Conservation (phyloP, 2,329 filamentous ascomycete genomes). For the Microcyclospora tardicrescens region DNA sequence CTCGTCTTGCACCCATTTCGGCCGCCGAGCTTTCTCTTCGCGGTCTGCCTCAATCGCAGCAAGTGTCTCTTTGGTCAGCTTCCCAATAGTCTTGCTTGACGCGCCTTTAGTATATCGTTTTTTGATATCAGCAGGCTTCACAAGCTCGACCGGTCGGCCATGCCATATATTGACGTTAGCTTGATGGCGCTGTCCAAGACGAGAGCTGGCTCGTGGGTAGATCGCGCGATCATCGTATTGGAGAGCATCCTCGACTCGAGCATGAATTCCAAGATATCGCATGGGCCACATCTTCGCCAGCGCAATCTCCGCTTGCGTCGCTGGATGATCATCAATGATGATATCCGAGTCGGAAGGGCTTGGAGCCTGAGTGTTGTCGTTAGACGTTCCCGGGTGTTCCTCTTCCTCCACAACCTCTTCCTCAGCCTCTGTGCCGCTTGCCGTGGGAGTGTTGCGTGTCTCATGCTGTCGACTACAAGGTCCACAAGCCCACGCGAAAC, state of each 20-base stretch:
- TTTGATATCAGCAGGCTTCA: slow-evolving; percentile 77
- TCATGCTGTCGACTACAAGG: slow-evolving; percentile 87
- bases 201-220: slow-evolving; percentile 87
- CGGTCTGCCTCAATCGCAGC: slow-evolving; percentile 74
- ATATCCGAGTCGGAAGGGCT: slow-evolving; percentile 33
- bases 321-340: slow-evolving; percentile 46
- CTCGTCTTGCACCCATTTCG: slow-evolving; percentile 89
- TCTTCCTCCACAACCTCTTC: slow-evolving; percentile 55
- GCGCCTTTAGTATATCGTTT: slow-evolving; percentile 54
- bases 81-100: slow-evolving; percentile 55
- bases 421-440: slow-evolving; percentile 45
- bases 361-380: slow-evolving; percentile 49
- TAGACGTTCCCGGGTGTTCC: slow-evolving; percentile 47
- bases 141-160: slow-evolving; percentile 74
- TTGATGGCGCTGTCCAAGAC: slow-evolving; percentile 82
- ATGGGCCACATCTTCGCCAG: slow-evolving; percentile 94
- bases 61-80: slow-evolving; percentile 65
- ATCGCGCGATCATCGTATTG: slow-evolving; percentile 92
- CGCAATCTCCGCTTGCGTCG: slow-evolving; percentile 76
- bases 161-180: slow-evolving; percentile 76
- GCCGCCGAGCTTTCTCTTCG: slow-evolving; percentile 62
- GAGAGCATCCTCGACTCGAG: slow-evolving; percentile 83
- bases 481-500: slow-evolving; percentile 95
- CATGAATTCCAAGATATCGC: slow-evolving; percentile 89
- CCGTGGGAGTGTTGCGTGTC: slow-evolving; percentile 69